Conservation (phyloP, 2,329 filamentous ascomycete genomes). For the Hypoxylon sp. region DNA sequence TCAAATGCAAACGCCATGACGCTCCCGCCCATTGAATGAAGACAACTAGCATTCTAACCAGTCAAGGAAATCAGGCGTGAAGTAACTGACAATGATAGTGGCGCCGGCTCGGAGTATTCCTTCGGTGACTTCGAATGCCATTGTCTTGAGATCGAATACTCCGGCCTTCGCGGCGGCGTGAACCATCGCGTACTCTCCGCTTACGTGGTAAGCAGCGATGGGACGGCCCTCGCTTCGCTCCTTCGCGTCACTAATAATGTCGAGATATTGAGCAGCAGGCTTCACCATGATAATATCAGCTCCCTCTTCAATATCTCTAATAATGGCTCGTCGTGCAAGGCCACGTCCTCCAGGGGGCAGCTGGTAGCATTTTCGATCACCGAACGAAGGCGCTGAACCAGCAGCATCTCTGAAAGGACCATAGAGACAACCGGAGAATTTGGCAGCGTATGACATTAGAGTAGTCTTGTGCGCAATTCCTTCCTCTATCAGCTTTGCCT, state of each 20-base stretch:
- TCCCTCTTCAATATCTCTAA: conserved; percentile 90
- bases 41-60: conserved; percentile 70
- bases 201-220: conserved; percentile 96
- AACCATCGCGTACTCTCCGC: conserved; percentile 98
- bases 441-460: conserved; percentile 98
- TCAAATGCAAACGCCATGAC: conserved; percentile 18
- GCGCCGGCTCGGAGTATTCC: conserved; percentile 94
- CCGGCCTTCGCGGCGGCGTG: conserved; percentile 95
- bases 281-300: conserved; percentile 99
- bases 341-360: conserved; percentile 93
- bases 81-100: conserved; percentile 94
- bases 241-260: conserved; percentile 98
- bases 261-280: conserved; percentile 93
- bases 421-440: conserved; percentile 97
- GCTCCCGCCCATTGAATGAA: conserved; percentile 6
- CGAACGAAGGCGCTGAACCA: conserved; percentile 90
- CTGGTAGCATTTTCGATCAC: conserved; percentile 97
- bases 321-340: conserved; percentile 89
- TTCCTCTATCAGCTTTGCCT: conserved; percentile 95
- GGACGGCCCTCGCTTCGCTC: conserved; percentile 93
- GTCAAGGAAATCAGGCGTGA: conserved; percentile 84
- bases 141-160: conserved; percentile 93
- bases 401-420: conserved; percentile 98
- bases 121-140: conserved; percentile 95
- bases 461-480: conserved; percentile 92